Conservation (phyloP, 495 filamentous ascomycete genomes). For the Echria macrotheca region DNA sequence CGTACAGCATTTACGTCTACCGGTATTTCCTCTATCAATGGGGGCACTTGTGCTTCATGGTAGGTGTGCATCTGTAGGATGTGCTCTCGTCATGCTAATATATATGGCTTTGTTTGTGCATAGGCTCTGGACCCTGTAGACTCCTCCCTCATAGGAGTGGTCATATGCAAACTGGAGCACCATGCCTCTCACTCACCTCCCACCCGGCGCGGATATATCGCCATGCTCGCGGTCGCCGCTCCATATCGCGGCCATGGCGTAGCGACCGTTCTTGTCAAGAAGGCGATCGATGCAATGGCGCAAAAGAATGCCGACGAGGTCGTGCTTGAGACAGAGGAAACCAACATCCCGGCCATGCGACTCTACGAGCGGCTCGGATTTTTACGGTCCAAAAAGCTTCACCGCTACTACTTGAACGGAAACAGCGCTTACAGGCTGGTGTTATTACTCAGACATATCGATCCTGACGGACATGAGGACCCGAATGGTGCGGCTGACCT, state of each 20-base stretch:
- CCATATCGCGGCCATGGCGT: conserved; percentile 80
- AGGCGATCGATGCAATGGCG: conserved; percentile 90
- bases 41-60: conserved; percentile 93
- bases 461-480: conserved; percentile 37
- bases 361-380: conserved; percentile 94
- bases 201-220: conserved; percentile 89
- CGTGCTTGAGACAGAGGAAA: conserved; percentile 94
- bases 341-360: conserved; percentile 85
- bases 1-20: conserved; percentile 99
- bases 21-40: conserved; percentile 98
- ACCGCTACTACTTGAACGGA: conserved; percentile 95
- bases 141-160: conserved; percentile 66
- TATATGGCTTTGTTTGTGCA: no score
- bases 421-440: conserved; percentile 90
- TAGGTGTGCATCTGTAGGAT: no score
- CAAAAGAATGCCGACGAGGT: conserved; percentile 84
- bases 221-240: conserved; percentile 88
- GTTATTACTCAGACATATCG: conserved; percentile 64
- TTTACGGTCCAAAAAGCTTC: conserved; percentile 83
- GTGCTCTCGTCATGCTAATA: no score
- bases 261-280: conserved; percentile 79
- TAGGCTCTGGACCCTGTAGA: conserved; percentile 61
- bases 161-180: conserved; percentile 92
- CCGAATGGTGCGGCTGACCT: conserved; percentile 22
- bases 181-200: conserved; percentile 66